Percentiles rank a stretch among this genome's conserved stretches.
Evolutionary conservation across 495 filamentous ascomycete species (phyloP).

Genomic region (Aspergillus haitiensis): DNA sequence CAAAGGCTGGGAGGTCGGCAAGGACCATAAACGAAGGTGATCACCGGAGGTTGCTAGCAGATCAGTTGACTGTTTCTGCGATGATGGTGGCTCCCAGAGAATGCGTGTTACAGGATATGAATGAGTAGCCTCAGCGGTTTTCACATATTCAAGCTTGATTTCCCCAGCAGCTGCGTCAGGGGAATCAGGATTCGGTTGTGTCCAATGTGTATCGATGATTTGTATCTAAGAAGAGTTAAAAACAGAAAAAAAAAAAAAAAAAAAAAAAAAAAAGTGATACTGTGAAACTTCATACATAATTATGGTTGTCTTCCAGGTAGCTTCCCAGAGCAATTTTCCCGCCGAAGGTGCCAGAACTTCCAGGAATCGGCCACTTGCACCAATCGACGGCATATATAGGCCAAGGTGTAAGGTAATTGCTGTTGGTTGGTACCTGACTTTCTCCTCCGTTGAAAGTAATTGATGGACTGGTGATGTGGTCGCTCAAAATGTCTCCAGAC

Average conservation of each 20-base stretch:
- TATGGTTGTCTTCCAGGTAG: slow-evolving; percentile 96
- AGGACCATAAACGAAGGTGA: slow-evolving; percentile 92
- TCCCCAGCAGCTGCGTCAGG: slow-evolving; percentile 64
- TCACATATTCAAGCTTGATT: slow-evolving; percentile 83
- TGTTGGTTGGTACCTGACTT: slow-evolving; percentile 58
- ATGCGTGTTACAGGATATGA: slow-evolving; percentile 96
- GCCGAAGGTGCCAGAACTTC: slow-evolving; percentile 61
- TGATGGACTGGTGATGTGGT: slow-evolving; percentile 52
- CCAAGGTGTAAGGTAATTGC: slow-evolving; percentile 95
- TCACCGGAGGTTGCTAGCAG: slow-evolving; percentile 95
- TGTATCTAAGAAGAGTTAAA: slow-evolving; percentile 67
- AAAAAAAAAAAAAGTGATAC: background rate
- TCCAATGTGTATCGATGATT: slow-evolving; percentile 86
- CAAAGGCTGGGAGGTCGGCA: slow-evolving; percentile 58
- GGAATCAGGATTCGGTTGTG: slow-evolving; percentile 65
- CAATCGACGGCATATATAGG: slow-evolving; percentile 95
- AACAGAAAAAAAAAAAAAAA: too few species aligned
- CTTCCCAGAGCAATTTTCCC: slow-evolving; percentile 95
- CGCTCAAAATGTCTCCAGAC: slow-evolving; percentile 70
- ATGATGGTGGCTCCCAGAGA: slow-evolving; percentile 96
- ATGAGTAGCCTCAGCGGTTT: slow-evolving; percentile 95
- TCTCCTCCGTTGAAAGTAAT: slow-evolving; percentile 46
- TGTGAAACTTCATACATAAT: slow-evolving; percentile 66
- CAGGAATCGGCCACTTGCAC: slow-evolving; percentile 95
- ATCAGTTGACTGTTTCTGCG: slow-evolving; percentile 94